Conservation (phyloP, 2,329 filamentous ascomycete species). For the Calycina marina region DNA sequence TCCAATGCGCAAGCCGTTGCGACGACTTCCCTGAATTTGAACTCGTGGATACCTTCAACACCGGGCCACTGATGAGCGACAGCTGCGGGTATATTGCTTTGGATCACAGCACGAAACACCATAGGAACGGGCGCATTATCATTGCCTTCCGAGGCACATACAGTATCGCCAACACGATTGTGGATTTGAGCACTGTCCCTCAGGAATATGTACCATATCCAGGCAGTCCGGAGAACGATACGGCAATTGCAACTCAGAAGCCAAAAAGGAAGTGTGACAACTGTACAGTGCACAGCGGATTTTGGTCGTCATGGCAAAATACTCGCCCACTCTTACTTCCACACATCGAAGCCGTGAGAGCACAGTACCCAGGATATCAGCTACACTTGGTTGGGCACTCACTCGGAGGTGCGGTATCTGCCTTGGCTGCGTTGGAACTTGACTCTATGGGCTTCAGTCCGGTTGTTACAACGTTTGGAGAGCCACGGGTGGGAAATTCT, state of each 20-base stretch:
- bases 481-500: slow-evolving; percentile 54
- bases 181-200: slow-evolving; percentile 77
- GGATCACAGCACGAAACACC: slow-evolving; percentile 39
- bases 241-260: too few relatives aligned
- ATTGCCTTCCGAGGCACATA: slow-evolving; percentile 92
- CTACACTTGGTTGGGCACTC: slow-evolving; percentile 75
- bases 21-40: slow-evolving; percentile 68
- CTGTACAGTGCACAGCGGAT: slow-evolving; percentile 87
- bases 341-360: slow-evolving; percentile 42
- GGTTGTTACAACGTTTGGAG: slow-evolving; percentile 78
- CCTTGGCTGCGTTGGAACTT: slow-evolving; percentile 73
- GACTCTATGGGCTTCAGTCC: slow-evolving; percentile 59
- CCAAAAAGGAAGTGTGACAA: slow-evolving; percentile 46
- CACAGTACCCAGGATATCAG: slow-evolving; percentile 53
- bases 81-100: slow-evolving; percentile 88
- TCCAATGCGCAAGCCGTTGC: slow-evolving; percentile 74
- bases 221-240: slow-evolving; percentile 22
- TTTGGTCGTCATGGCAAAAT: slow-evolving; percentile 70
- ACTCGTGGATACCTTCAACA: slow-evolving; percentile 75
- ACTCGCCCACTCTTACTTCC: slow-evolving; percentile 57
- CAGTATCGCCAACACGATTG: slow-evolving; percentile 78
- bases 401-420: slow-evolving; percentile 81
- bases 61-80: slow-evolving; percentile 71
- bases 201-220: slow-evolving; percentile 88
- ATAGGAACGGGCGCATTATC: slow-evolving; percentile 41